These are phyloP conservation scores for Lipomyces sp. DNA, from an alignment of 805 yeast species.

Conservation along the genomic window DNA sequence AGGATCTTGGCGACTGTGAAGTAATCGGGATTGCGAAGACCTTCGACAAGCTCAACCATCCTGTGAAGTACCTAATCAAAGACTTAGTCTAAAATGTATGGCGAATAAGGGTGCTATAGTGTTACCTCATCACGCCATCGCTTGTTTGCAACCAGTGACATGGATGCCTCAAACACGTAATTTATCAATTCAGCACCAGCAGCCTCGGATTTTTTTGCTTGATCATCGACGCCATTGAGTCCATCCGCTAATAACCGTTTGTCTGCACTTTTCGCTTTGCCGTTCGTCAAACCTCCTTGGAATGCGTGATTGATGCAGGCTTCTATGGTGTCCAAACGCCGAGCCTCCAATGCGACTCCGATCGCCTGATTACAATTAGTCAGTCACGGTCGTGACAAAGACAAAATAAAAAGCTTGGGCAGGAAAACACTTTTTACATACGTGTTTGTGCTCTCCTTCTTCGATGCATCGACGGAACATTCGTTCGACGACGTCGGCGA, in stretches of 20 bases:
- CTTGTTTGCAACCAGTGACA: constrained; percentile 67
- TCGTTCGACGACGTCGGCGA: constrained; percentile 74
- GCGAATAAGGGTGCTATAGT: neutral
- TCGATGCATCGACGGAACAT: constrained; percentile 82
- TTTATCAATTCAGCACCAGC: constrained; percentile 60
- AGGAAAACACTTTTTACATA: constrained; percentile 14
- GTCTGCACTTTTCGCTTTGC: constrained; percentile 10
- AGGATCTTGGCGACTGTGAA: constrained; percentile 83
- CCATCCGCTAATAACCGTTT: constrained; percentile 3
- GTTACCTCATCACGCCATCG: constrained; percentile 64
- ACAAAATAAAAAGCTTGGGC: neutral
- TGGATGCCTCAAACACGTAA: constrained; percentile 72
- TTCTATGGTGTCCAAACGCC: constrained; percentile 75
- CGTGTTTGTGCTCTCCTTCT: constrained; percentile 69
- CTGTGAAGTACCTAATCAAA: constrained; percentile 51
- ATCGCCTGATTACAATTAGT: constrained; percentile 53
- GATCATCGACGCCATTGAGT: constrained; percentile 35
- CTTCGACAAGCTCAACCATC: constrained; percentile 63
- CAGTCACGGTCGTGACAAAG: no score
- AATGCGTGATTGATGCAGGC: constrained; percentile 35
- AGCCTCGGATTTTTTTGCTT: constrained; percentile 52
- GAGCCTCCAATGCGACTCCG: constrained; percentile 89
- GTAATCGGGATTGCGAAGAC: constrained; percentile 72
- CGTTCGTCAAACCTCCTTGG: constrained; percentile 19
- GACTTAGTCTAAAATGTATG: neutral